Conservation (phyloP, 441 rosid species). For the Macaranga tanarius region DNA sequence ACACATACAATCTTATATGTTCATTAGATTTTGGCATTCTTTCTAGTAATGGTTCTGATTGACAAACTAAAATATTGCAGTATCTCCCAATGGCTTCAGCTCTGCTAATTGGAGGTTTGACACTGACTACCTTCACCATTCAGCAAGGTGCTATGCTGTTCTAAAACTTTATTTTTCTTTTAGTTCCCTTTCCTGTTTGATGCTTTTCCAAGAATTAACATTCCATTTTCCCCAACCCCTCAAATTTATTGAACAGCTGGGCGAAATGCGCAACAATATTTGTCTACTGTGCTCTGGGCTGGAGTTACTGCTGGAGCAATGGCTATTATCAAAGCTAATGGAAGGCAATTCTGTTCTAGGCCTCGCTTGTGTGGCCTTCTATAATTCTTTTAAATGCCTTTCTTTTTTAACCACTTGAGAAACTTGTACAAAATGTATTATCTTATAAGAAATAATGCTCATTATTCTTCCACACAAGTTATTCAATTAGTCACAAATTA, state of each 20-base stretch:
- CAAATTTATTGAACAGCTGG: constrained; percentile 44
- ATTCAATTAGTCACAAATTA: background rate
- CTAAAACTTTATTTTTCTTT: background rate
- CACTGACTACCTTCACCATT: constrained; percentile 69
- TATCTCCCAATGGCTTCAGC: constrained; percentile 96
- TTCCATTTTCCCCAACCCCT: background rate
- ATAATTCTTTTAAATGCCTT: constrained; percentile 21
- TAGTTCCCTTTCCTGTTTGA: background rate
- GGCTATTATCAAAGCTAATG: constrained; percentile 77
- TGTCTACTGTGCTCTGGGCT: constrained; percentile 73
- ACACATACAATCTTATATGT: background rate
- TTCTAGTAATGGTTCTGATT: constrained; percentile 10
- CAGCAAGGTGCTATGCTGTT: constrained; percentile 61
- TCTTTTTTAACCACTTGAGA: background rate
- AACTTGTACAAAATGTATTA: constrained; percentile 6
- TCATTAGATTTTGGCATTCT: background rate
- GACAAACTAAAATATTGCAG: constrained; percentile 42
- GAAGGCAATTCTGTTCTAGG: constrained; percentile 83
- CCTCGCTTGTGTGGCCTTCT: constrained; percentile 88
- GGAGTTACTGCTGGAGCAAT: constrained; percentile 84
- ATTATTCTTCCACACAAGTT: background rate
- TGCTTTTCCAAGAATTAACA: constrained; percentile 1
- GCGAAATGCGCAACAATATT: constrained; percentile 64
- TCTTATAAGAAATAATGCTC: background rate
- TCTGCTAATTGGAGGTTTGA: constrained; percentile 83